Percentiles rank a stretch among this genome's conserved stretches.
Conservation (phyloP, 2,329 filamentous ascomycete genomes). For the Ascochyta clinopodiicola region DNA sequence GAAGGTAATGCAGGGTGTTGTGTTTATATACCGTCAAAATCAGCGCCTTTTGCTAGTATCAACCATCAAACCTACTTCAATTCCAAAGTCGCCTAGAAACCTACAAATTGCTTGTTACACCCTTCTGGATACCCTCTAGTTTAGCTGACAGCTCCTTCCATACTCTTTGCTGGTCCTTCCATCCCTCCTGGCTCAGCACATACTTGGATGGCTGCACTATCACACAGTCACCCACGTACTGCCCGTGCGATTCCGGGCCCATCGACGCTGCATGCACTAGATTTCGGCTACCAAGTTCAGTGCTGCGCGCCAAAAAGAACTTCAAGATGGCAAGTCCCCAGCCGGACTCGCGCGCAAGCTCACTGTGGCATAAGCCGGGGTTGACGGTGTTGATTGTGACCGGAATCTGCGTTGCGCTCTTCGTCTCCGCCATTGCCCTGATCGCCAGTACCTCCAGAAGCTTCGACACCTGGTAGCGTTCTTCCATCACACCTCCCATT, state of each 20-base stretch:
- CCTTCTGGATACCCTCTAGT: conserved; percentile 47
- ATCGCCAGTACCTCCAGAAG: conserved; percentile 33
- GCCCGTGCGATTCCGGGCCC: conserved; percentile 49
- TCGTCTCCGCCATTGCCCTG: conserved; percentile 23
- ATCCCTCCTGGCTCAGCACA: conserved; percentile 48
- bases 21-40: no score
- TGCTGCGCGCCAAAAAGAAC: conserved; percentile 26
- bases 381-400: conserved; percentile 39
- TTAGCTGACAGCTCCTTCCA: conserved; percentile 51
- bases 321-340: conserved; percentile 19
- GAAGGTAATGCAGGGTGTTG: no score
- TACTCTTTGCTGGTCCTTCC: conserved; percentile 43
- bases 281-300: conserved; percentile 48
- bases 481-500: background rate
- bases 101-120: conserved; percentile 28
- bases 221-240: conserved; percentile 49
- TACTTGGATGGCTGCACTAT: conserved; percentile 38
- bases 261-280: conserved; percentile 46
- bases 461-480: conserved; percentile 28
- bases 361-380: conserved; percentile 30
- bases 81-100: no score
- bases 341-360: conserved; percentile 41
- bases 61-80: no score
- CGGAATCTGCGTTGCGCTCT: conserved; percentile 15
- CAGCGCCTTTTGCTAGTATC: no score